These are phyloP conservation scores for Senna siamea DNA, from an alignment of 306 rosid genomes.

Conservation along the genomic window DNA sequence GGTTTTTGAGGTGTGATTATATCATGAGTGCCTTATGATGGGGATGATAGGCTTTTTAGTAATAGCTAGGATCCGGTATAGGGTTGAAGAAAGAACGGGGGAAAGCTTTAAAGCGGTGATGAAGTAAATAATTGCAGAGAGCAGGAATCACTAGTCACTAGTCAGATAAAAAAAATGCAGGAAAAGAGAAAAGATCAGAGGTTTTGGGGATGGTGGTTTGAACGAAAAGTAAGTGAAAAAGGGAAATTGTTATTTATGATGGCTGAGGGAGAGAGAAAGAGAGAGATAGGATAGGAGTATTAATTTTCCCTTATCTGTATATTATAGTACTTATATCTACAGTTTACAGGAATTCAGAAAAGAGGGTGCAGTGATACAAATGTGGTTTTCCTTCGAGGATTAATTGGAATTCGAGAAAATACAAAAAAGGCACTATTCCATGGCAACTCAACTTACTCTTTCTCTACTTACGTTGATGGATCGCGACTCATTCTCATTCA, in stretches of 20 bases:
- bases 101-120: slow-evolving; percentile 31
- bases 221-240: slow-evolving; percentile 66
- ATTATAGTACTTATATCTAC: background rate
- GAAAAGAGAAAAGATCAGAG: slow-evolving; percentile 51
- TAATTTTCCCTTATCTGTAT: slow-evolving; percentile 43
- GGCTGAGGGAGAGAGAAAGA: slow-evolving; percentile 43
- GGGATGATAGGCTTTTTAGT: slow-evolving; percentile 62
- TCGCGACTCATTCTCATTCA: slow-evolving; percentile 50
- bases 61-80: slow-evolving; percentile 45
- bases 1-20: too few relatives aligned
- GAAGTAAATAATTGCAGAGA: slow-evolving; percentile 38
- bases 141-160: slow-evolving; percentile 24
- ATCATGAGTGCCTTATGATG: slow-evolving; percentile 83
- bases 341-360: slow-evolving; percentile 15
- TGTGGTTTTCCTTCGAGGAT: slow-evolving; percentile 47
- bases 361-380: slow-evolving; percentile 41
- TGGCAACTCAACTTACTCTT: slow-evolving; percentile 50
- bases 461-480: slow-evolving; percentile 50
- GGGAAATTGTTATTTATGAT: slow-evolving; percentile 59
- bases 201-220: slow-evolving; percentile 58
- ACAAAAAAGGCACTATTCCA: slow-evolving; percentile 60
- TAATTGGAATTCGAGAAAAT: slow-evolving; percentile 69
- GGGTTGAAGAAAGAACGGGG: slow-evolving; percentile 46
- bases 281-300: too few relatives aligned
- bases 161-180: slow-evolving; percentile 39